Evolutionary conservation across 176 grass and related monocot species (phyloP).

Genomic region (Thinopyrum elongatum): DNA sequence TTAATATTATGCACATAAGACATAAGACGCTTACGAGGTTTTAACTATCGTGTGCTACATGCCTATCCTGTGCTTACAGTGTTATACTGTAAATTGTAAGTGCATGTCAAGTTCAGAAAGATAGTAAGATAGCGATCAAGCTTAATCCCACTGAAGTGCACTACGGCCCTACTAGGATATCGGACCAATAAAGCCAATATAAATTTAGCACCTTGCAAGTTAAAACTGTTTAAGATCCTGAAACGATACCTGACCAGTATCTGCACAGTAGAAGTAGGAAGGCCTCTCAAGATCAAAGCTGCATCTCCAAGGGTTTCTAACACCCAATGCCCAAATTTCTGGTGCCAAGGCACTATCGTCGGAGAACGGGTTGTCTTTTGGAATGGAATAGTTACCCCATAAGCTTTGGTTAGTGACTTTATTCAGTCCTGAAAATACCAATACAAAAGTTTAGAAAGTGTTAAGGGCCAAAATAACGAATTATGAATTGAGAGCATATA

Average conservation of each 20-base stretch:
- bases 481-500: neutral
- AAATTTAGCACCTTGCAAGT: neutral
- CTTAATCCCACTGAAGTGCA: neutral
- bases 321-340: conserved; percentile 87
- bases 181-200: conserved; percentile 12
- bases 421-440: conserved; percentile 1
- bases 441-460: neutral
- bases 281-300: conserved; percentile 76
- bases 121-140: neutral
- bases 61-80: neutral
- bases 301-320: conserved; percentile 96
- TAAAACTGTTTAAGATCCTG: neutral
- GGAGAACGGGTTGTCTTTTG: conserved; percentile 80
- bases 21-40: neutral
- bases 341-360: conserved; percentile 48
- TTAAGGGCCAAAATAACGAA: neutral
- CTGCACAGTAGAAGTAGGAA: conserved; percentile 94
- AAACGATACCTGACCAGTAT: conserved; percentile 71
- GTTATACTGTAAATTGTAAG: neutral
- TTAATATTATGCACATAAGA: neutral
- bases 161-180: neutral
- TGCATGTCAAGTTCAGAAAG: neutral
- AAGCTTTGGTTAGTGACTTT: conserved; percentile 56
- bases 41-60: neutral
- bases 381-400: conserved; percentile 87